Percentiles rank a stretch among this genome's conserved stretches.
phyloP scores from a whole-genome alignment of 2,329 filamentous ascomycete genomes.

The Chaetomium sp. region DNA sequence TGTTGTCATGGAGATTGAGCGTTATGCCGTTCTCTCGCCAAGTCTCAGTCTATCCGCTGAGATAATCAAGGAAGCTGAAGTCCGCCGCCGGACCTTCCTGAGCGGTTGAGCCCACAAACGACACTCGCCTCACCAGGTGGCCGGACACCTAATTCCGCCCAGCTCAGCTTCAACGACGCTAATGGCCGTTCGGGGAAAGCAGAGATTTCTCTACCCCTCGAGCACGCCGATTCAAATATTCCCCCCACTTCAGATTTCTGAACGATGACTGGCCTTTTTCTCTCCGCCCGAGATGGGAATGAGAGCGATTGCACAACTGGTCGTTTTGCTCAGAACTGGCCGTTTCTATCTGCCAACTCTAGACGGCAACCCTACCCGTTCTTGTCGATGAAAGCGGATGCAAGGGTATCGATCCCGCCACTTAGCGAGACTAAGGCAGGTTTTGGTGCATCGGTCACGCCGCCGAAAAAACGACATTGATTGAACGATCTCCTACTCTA shows the following conservation, averaged over 20 bases:
- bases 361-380: too few relatives aligned
- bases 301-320: too few relatives aligned
- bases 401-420: too few relatives aligned
- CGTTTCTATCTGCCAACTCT: too few relatives aligned
- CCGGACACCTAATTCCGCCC: constrained; percentile 10
- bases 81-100: constrained; percentile 59
- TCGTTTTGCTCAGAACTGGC: too few relatives aligned
- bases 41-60: constrained; percentile 71
- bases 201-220: constrained; percentile 2
- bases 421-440: too few relatives aligned
- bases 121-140: constrained; percentile 1
- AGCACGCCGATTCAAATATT: constrained; percentile 2
- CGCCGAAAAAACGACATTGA: too few relatives aligned
- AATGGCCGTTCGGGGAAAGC: constrained; percentile 20
- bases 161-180: constrained; percentile 14
- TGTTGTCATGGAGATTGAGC: constrained; percentile 68
- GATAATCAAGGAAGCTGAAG: constrained; percentile 73
- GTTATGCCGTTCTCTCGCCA: constrained; percentile 67
- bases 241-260: too few relatives aligned
- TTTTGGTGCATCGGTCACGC: too few relatives aligned
- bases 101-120: constrained; percentile 35
- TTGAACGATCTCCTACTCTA: background rate
- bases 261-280: too few relatives aligned
- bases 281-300: too few relatives aligned
- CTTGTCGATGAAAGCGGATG: too few relatives aligned